Conservation (phyloP, 129 eudicot species). For the Lonicera japonica region DNA sequence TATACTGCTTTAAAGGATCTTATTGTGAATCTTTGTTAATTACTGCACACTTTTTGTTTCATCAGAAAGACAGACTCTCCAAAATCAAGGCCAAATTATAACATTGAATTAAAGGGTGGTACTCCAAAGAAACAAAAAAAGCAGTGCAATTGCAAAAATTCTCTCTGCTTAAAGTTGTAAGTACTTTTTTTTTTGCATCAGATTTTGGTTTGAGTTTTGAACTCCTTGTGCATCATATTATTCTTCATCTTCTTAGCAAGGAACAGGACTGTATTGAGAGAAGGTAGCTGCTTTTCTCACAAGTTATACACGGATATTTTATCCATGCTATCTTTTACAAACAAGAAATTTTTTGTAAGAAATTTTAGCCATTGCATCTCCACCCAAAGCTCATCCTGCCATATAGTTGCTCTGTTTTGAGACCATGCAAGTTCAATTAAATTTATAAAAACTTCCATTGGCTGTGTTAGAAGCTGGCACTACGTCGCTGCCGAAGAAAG, state of each 20-base stretch:
- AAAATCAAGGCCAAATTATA: constrained; percentile 15
- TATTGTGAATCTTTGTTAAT: not conserved
- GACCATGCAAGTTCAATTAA: too few relatives aligned
- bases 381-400: too few relatives aligned
- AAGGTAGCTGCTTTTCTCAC: not conserved
- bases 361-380: too few relatives aligned
- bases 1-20: not conserved
- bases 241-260: too few relatives aligned
- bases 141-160: constrained; percentile 52
- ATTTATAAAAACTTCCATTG: too few relatives aligned
- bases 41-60: not conserved
- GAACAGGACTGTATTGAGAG: not conserved
- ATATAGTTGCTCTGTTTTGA: too few relatives aligned
- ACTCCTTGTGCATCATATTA: not conserved
- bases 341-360: too few relatives aligned
- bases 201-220: too few relatives aligned
- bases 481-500: too few relatives aligned
- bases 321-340: not conserved
- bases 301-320: not conserved
- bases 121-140: constrained; percentile 45
- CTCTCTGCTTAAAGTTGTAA: constrained; percentile 58
- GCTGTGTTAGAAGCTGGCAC: too few relatives aligned
- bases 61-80: constrained; percentile 33
- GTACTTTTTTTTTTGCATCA: constrained; percentile 12
- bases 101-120: constrained; percentile 28